These are phyloP conservation scores for Trametes cingulata DNA, from an alignment of 768 basidiomycete species.

Conservation along the genomic window DNA sequence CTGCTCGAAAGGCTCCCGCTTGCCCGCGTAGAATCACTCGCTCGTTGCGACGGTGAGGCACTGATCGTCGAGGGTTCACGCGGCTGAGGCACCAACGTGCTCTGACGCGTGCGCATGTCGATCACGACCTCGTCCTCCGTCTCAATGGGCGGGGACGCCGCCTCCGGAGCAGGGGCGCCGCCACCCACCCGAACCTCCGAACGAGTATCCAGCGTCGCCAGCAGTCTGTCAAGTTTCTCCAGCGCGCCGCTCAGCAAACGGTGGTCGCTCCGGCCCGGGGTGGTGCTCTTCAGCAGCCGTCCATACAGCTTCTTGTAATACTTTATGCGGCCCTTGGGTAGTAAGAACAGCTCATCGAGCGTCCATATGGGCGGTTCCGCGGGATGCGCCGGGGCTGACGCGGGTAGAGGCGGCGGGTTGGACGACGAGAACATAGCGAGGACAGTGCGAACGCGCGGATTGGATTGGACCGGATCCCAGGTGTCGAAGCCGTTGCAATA, in stretches of 20 bases:
- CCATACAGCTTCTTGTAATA: conserved; percentile 93
- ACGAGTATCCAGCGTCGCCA: conserved; percentile 65
- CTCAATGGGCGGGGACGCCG: conserved; percentile 30
- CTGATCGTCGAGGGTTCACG: conserved; percentile 6
- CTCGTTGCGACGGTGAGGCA: conserved; percentile 26
- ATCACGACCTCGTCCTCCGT: conserved; percentile 59
- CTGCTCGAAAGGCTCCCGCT: conserved; percentile 52
- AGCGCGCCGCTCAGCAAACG: conserved; percentile 76
- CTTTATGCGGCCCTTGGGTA: conserved; percentile 80
- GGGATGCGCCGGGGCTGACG: conserved; percentile 36
- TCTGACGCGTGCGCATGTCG: conserved; percentile 47
- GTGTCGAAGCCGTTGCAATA: conserved; percentile 78
- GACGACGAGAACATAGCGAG: conserved; percentile 68
- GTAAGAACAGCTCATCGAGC: conserved; percentile 82
- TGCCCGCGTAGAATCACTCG: conserved; percentile 27
- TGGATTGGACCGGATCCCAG: conserved; percentile 80
- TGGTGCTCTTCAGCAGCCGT: conserved; percentile 81
- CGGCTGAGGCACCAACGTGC: conserved; percentile 19
- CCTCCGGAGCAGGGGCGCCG: conserved; percentile 7
- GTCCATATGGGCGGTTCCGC: conserved; percentile 62
- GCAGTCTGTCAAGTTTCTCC: conserved; percentile 74
- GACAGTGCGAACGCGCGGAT: conserved; percentile 66
- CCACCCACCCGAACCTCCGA: conserved; percentile 52
- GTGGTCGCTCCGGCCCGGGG: conserved; percentile 86
- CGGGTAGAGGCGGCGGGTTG: conserved; percentile 56